Conservation (phyloP, 129 eudicot genomes). For the Artemisia annua region DNA sequence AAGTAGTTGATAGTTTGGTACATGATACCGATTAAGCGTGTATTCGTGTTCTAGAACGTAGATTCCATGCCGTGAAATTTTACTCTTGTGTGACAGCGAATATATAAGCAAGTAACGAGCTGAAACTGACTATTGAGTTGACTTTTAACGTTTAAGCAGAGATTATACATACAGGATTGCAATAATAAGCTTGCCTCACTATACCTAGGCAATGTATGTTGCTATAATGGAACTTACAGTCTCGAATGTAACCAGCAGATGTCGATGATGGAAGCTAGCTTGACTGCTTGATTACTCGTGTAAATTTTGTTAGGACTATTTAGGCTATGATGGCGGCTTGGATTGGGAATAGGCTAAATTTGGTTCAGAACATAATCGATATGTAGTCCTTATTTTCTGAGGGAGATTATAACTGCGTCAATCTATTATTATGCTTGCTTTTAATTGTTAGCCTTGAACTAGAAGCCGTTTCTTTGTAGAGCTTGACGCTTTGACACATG, state of each 20-base stretch:
- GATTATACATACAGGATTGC: background rate
- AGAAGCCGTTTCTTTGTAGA: background rate
- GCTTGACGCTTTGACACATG: background rate
- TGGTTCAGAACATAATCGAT: background rate
- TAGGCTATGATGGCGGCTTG: conserved; percentile 5
- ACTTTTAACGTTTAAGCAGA: conserved; percentile 1
- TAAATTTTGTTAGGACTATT: conserved; percentile 14
- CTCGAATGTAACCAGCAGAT: conserved; percentile 10
- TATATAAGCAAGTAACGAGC: conserved; percentile 9
- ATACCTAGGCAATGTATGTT: conserved; percentile 5
- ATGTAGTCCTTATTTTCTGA: background rate
- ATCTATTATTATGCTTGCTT: background rate
- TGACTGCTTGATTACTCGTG: conserved; percentile 19
- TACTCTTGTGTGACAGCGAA: too few species aligned
- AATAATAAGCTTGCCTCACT: conserved; percentile 9
- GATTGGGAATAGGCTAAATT: background rate
- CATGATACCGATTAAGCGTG: too few species aligned
- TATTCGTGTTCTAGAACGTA: background rate
- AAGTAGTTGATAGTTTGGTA: too few species aligned
- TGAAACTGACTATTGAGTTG: conserved; percentile 9
- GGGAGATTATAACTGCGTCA: conserved; percentile 4
- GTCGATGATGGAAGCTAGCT: conserved; percentile 5
- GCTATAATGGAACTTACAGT: background rate
- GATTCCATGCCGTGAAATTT: too few species aligned
- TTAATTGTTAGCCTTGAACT: background rate